These are phyloP conservation scores for Scheffersomyces parashehatae DNA, from an alignment of 1,139 yeast species.

Conservation along the genomic window DNA sequence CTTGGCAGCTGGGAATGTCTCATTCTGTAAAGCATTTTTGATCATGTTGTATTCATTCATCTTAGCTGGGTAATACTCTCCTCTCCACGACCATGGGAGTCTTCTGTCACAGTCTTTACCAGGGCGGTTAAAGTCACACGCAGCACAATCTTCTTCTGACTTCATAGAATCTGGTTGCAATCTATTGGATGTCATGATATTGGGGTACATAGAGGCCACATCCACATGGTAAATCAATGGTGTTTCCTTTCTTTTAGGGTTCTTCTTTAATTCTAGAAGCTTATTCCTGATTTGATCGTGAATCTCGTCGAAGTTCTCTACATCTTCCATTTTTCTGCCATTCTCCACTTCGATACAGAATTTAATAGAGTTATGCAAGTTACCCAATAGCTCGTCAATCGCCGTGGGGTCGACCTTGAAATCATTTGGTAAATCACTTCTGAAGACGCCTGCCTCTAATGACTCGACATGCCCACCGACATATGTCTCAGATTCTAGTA, in stretches of 20 bases:
- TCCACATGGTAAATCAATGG: slow-evolving; percentile 97
- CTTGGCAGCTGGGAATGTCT: slow-evolving; percentile 66
- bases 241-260: slow-evolving; percentile 67
- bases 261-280: slow-evolving; percentile 57
- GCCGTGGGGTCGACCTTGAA: slow-evolving; percentile 82
- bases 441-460: slow-evolving; percentile 94
- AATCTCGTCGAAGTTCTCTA: slow-evolving; percentile 77
- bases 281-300: slow-evolving; percentile 55
- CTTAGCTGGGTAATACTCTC: slow-evolving; percentile 90
- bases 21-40: slow-evolving; percentile 78
- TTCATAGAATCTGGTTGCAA: slow-evolving; percentile 98
- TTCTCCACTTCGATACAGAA: slow-evolving; percentile 88
- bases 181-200: slow-evolving; percentile 96
- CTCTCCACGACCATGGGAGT: slow-evolving; percentile 98
- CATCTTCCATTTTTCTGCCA: slow-evolving; percentile 67
- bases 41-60: slow-evolving; percentile 91
- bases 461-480: slow-evolving; percentile 99
- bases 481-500: slow-evolving; percentile 92
- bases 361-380: slow-evolving; percentile 72
- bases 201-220: slow-evolving; percentile 99
- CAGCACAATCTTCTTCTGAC: slow-evolving; percentile 91
- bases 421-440: slow-evolving; percentile 79
- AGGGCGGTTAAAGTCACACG: slow-evolving; percentile 95
- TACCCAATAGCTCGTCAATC: slow-evolving; percentile 73
- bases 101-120: slow-evolving; percentile 92